phyloP scores from a whole-genome alignment of 495 filamentous ascomycete species.

The Chaetomium fimeti region DNA sequence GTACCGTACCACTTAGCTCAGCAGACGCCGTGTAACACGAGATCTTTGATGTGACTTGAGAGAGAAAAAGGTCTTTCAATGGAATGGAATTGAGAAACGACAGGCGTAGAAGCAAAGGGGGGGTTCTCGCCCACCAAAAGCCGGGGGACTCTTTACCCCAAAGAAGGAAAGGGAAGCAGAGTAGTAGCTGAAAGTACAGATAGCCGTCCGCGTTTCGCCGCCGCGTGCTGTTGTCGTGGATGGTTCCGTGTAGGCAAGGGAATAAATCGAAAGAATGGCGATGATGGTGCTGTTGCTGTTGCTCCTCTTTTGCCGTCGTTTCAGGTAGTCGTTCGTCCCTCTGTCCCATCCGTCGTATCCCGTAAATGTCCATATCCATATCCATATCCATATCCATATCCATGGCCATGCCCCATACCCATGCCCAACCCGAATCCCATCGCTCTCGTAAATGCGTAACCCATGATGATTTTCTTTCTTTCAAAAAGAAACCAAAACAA shows the following conservation, averaged over 20 bases:
- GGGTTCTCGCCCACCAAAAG: background rate
- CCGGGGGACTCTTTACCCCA: background rate
- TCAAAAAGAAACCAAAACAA: background rate
- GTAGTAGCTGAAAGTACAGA: background rate
- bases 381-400: background rate
- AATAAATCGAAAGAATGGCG: background rate
- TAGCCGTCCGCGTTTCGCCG: background rate
- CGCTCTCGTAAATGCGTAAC: background rate
- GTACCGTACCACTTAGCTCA: background rate
- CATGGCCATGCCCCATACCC: background rate
- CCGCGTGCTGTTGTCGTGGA: background rate
- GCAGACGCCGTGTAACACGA: slow-evolving; percentile 6
- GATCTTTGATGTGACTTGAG: background rate
- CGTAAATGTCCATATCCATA: background rate
- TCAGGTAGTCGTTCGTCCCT: background rate
- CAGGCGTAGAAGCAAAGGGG: background rate
- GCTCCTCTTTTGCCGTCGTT: background rate
- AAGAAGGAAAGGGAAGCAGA: background rate
- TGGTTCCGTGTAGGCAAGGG: background rate
- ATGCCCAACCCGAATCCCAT: background rate
- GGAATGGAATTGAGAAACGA: background rate
- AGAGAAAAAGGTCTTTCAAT: background rate
- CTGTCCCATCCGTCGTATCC: background rate
- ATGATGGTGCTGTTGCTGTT: background rate
- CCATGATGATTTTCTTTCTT: background rate